Conservation (phyloP, 2,329 filamentous ascomycete species). For the Arthrocladium fulminans region DNA sequence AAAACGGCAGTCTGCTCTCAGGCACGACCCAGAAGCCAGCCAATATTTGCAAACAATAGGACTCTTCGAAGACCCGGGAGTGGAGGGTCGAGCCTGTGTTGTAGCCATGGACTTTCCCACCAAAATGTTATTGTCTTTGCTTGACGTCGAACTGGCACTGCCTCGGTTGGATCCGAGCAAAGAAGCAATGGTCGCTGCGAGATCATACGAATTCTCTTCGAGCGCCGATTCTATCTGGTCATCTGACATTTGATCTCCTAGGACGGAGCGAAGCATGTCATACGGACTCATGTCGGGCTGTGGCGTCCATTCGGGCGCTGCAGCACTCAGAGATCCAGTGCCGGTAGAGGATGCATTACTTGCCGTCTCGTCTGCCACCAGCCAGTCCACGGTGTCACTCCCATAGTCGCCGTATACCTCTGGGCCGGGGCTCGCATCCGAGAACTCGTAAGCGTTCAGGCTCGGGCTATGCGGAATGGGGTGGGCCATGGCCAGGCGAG, state of each 20-base stretch:
- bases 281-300: slow-evolving; percentile 93
- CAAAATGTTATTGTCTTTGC: slow-evolving; percentile 53
- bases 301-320: slow-evolving; percentile 70
- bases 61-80: slow-evolving; percentile 70
- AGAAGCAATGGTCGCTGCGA: slow-evolving; percentile 81
- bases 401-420: slow-evolving; percentile 88
- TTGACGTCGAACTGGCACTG: slow-evolving; percentile 31
- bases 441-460: slow-evolving; percentile 92
- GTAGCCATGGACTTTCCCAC: slow-evolving; percentile 85
- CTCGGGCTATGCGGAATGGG: slow-evolving; percentile 93
- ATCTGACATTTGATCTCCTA: slow-evolving; percentile 79
- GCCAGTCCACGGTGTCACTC: slow-evolving; percentile 92
- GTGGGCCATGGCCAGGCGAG: slow-evolving; percentile 78
- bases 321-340: slow-evolving; percentile 58
- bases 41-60: slow-evolving; percentile 96
- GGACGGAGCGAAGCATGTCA: slow-evolving; percentile 90
- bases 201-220: slow-evolving; percentile 80
- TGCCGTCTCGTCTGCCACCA: slow-evolving; percentile 77
- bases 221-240: slow-evolving; percentile 92
- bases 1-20: slow-evolving; percentile 91
- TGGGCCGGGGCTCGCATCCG: slow-evolving; percentile 66
- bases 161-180: slow-evolving; percentile 58
- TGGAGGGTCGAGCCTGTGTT: slow-evolving; percentile 61
- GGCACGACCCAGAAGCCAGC: slow-evolving; percentile 87
- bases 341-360: slow-evolving; percentile 72